phyloP scores from a whole-genome alignment of 1,139 yeast species.

The Petasospora rhodanensis region DNA sequence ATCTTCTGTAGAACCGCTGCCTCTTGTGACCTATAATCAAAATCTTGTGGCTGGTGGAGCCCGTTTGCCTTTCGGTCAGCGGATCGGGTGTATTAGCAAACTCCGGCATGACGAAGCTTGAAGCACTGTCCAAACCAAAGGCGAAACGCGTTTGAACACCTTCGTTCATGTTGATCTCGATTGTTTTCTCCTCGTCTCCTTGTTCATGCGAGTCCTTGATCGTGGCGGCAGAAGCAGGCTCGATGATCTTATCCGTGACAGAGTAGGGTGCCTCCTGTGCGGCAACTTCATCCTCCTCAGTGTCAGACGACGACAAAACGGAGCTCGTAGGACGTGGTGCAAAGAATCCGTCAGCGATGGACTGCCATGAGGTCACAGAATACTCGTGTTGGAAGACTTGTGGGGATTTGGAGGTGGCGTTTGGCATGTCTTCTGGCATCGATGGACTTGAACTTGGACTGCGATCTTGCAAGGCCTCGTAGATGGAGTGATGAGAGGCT shows the following conservation, averaged over 20 bases:
- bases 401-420: too few species aligned
- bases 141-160: slow-evolving; percentile 6
- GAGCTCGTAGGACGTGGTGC: slow-evolving; percentile 26
- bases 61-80: too few species aligned
- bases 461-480: slow-evolving; percentile 20
- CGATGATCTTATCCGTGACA: too few species aligned
- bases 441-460: slow-evolving; percentile 1
- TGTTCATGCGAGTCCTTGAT: too few species aligned
- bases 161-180: slow-evolving; percentile 21
- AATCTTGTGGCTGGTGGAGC: slow-evolving; percentile 10
- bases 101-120: slow-evolving; percentile 20
- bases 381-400: slow-evolving; percentile 9
- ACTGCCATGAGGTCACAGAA: slow-evolving; percentile 22
- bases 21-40: slow-evolving; percentile 25
- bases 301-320: slow-evolving; percentile 24
- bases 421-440: too few species aligned
- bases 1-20: slow-evolving; percentile 14
- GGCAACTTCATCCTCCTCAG: slow-evolving; percentile 20
- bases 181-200: slow-evolving; percentile 21
- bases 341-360: slow-evolving; percentile 13
- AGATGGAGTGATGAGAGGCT: slow-evolving; percentile 22
- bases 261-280: too few species aligned
- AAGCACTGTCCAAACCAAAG: slow-evolving; percentile 1
- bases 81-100: slow-evolving; percentile 1
- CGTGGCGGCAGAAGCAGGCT: too few species aligned